A percentile compares a stretch with the other conserved stretches of the same genome.
phyloP scores from a whole-genome alignment of 805 yeast species.

The Candida morakotiae region DNA sequence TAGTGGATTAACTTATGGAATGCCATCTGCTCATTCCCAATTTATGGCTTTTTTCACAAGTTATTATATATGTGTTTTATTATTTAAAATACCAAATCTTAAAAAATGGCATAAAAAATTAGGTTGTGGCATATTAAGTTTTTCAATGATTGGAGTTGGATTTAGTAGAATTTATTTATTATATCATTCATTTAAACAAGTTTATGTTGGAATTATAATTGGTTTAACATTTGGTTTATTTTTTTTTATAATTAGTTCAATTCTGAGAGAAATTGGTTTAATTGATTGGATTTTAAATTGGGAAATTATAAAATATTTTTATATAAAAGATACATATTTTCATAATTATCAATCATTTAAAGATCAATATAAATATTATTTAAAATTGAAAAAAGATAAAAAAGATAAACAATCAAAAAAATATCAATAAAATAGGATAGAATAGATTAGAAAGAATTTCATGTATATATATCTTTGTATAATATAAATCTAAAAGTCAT shows the following conservation, averaged over 20 bases:
- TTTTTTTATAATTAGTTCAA: constrained; percentile 50
- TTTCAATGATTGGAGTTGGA: constrained; percentile 43
- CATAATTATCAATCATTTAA: constrained; percentile 42
- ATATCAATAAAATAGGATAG: not conserved
- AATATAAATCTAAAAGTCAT: constrained; percentile 43
- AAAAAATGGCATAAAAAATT: constrained; percentile 18
- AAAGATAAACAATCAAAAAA: not conserved
- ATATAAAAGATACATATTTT: constrained; percentile 59
- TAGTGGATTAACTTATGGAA: constrained; percentile 70
- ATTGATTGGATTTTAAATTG: constrained; percentile 60
- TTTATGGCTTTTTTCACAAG: constrained; percentile 84
- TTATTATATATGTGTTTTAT: constrained; percentile 45
- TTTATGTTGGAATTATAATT: constrained; percentile 61
- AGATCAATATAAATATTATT: constrained; percentile 39
- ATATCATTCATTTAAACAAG: constrained; percentile 76
- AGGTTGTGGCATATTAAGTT: constrained; percentile 23
- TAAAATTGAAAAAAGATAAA: constrained; percentile 7
- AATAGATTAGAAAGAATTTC: no score
- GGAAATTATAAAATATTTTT: constrained; percentile 48
- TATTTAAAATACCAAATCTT: constrained; percentile 38
- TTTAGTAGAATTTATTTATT: constrained; percentile 71
- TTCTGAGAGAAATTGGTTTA: constrained; percentile 64
- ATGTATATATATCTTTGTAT: not conserved
- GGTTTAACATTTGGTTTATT: constrained; percentile 59
- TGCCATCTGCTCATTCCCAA: constrained; percentile 97